These are phyloP conservation scores for Sarocladium brachiariae DNA, from an alignment of 2,329 filamentous ascomycete species.

Conservation along the genomic window DNA sequence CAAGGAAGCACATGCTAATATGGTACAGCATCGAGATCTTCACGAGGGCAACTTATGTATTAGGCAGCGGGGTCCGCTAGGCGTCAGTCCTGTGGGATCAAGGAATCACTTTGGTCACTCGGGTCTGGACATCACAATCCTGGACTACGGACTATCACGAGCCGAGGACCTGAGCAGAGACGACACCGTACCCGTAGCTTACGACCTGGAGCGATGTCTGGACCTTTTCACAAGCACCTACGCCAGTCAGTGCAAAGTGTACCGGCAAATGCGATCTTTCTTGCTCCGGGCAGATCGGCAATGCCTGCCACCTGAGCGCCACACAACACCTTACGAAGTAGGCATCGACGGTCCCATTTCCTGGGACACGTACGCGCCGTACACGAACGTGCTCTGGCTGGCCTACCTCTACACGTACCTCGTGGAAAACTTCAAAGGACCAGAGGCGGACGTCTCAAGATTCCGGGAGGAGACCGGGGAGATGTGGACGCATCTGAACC, in stretches of 20 bases:
- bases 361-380: slow-evolving; percentile 50
- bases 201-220: slow-evolving; percentile 55
- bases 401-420: slow-evolving; percentile 54
- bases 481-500: slow-evolving; percentile 47
- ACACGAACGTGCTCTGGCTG: slow-evolving; percentile 60
- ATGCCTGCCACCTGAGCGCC: slow-evolving; percentile 40
- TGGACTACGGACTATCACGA: slow-evolving; percentile 59
- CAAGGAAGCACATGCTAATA: neutral
- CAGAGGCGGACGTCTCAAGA: slow-evolving; percentile 34
- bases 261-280: slow-evolving; percentile 56
- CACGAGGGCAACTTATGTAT: slow-evolving; percentile 61
- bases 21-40: slow-evolving; percentile 51
- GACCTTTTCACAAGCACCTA: slow-evolving; percentile 54
- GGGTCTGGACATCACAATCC: slow-evolving; percentile 55
- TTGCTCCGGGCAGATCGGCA: slow-evolving; percentile 43
- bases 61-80: slow-evolving; percentile 31
- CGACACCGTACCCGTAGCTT: slow-evolving; percentile 37
- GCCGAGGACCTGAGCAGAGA: slow-evolving; percentile 37
- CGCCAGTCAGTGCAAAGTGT: slow-evolving; percentile 53
- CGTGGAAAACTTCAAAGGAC: slow-evolving; percentile 37
- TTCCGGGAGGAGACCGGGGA: slow-evolving; percentile 45
- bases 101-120: slow-evolving; percentile 47
- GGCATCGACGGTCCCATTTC: slow-evolving; percentile 41
- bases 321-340: slow-evolving; percentile 39
- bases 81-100: slow-evolving; percentile 22